phyloP scores from a whole-genome alignment of 2,329 filamentous ascomycete genomes.

The Pseudogymnoascus sp. region DNA sequence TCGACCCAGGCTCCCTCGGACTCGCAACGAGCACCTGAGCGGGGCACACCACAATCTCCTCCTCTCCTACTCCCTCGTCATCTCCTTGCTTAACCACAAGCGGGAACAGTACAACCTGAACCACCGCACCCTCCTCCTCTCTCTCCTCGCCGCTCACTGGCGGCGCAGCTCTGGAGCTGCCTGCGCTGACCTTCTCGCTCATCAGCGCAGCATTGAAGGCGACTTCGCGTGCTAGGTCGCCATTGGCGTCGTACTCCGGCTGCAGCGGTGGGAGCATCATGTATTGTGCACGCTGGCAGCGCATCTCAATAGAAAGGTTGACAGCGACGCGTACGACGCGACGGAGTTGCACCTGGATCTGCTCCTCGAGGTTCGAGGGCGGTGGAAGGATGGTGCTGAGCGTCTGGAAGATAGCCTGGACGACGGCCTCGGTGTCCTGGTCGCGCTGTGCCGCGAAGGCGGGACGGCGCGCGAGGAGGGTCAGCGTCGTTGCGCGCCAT shows the following conservation, averaged over 20 bases:
- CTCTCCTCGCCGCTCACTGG: slow-evolving; percentile 63
- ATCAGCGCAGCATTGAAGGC: slow-evolving; percentile 89
- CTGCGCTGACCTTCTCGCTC: slow-evolving; percentile 60
- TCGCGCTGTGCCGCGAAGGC: slow-evolving; percentile 76
- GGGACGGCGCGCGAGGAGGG: slow-evolving; percentile 71
- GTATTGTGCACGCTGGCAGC: slow-evolving; percentile 91
- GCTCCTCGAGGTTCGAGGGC: slow-evolving; percentile 68
- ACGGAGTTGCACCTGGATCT: slow-evolving; percentile 76
- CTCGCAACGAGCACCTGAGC: slow-evolving; percentile 80
- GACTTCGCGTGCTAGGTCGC: slow-evolving; percentile 80
- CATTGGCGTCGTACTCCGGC: slow-evolving; percentile 89
- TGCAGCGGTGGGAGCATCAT: slow-evolving; percentile 95
- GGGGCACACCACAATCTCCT: slow-evolving; percentile 91
- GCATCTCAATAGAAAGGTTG: slow-evolving; percentile 90
- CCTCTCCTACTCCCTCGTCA: slow-evolving; percentile 76
- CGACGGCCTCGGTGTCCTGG: slow-evolving; percentile 91
- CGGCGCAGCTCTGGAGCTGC: neutral
- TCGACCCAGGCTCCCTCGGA: slow-evolving; percentile 23
- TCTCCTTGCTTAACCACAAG: slow-evolving; percentile 94
- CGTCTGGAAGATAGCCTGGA: slow-evolving; percentile 79
- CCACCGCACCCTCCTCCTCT: slow-evolving; percentile 65
- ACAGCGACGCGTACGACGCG: slow-evolving; percentile 86
- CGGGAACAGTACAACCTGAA: slow-evolving; percentile 90
- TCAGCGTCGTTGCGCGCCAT: slow-evolving; percentile 94
- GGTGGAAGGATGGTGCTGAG: slow-evolving; percentile 80